Evolutionary conservation across 805 yeast genomes (phyloP).

Genomic region (Spathaspora gorwiae): DNA sequence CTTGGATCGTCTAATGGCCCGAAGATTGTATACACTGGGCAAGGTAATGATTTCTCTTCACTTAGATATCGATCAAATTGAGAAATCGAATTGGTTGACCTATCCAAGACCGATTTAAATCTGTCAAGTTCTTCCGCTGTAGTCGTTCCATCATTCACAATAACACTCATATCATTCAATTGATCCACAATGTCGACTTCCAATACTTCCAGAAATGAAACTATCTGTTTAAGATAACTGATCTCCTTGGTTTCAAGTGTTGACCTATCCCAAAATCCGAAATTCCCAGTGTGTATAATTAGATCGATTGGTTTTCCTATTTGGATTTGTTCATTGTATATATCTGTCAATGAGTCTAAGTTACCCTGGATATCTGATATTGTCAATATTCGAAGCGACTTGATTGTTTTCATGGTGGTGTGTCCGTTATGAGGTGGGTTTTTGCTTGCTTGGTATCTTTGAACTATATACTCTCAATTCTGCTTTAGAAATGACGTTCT

Average conservation of each 20-base stretch:
- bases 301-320: constrained; percentile 17
- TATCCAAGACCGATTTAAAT: constrained; percentile 9
- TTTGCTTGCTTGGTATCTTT: too few relatives aligned
- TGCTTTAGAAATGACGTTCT: too few relatives aligned
- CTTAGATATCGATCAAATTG: constrained; percentile 18
- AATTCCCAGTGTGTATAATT: constrained; percentile 71
- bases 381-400: constrained; percentile 10
- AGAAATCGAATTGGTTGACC: constrained; percentile 9
- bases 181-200: constrained; percentile 45
- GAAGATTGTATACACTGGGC: constrained; percentile 75
- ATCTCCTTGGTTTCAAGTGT: constrained; percentile 50
- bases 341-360: constrained; percentile 12
- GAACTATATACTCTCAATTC: too few relatives aligned
- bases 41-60: constrained; percentile 36
- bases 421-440: background rate
- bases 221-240: constrained; percentile 56
- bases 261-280: constrained; percentile 66
- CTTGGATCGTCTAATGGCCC: constrained; percentile 74
- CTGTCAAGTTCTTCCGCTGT: constrained; percentile 6
- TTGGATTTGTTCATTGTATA: constrained; percentile 10
- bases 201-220: constrained; percentile 59
- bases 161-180: constrained; percentile 47
- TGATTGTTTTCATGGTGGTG: background rate
- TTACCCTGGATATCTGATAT: constrained; percentile 29
- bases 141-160: constrained; percentile 4